Evolutionary conservation across 2,329 filamentous ascomycete genomes (phyloP).

Genomic region (Fusarium coffeatum): DNA sequence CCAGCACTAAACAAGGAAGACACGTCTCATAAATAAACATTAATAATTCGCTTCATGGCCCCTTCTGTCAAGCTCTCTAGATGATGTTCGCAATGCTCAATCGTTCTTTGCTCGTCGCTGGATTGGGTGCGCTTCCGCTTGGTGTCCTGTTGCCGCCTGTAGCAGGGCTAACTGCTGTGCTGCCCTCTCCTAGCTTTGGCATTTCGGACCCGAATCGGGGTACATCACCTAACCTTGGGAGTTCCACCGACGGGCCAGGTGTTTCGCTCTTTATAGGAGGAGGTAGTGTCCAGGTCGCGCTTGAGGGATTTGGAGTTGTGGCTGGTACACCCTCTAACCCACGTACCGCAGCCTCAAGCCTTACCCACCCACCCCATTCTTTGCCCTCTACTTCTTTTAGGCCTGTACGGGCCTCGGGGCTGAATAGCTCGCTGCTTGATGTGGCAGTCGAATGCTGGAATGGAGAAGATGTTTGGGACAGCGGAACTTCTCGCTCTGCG

Average conservation of each 20-base stretch:
- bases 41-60: constrained; percentile 30
- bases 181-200: constrained; percentile 42
- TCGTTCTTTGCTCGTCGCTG: constrained; percentile 47
- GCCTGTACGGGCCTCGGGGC: constrained; percentile 61
- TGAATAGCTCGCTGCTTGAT: constrained; percentile 56
- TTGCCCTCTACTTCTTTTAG: constrained; percentile 67
- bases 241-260: constrained; percentile 42
- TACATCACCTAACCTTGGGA: constrained; percentile 48
- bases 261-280: constrained; percentile 54
- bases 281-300: constrained; percentile 51
- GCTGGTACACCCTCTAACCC: constrained; percentile 46
- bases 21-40: constrained; percentile 39
- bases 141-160: constrained; percentile 40
- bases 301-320: constrained; percentile 49
- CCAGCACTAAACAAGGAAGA: constrained; percentile 22
- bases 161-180: constrained; percentile 47
- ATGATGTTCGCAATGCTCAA: constrained; percentile 61
- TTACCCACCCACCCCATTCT: constrained; percentile 85
- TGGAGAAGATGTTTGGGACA: constrained; percentile 39
- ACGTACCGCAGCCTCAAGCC: constrained; percentile 67
- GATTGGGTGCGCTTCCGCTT: constrained; percentile 29
- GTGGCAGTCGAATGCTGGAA: constrained; percentile 37
- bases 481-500: constrained; percentile 61
- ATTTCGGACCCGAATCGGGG: constrained; percentile 48
- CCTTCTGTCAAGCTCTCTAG: constrained; percentile 37